Percentiles rank a stretch among this genome's conserved stretches.
phyloP scores from a whole-genome alignment of 768 basidiomycete genomes.

The Podaxis rugospora region DNA sequence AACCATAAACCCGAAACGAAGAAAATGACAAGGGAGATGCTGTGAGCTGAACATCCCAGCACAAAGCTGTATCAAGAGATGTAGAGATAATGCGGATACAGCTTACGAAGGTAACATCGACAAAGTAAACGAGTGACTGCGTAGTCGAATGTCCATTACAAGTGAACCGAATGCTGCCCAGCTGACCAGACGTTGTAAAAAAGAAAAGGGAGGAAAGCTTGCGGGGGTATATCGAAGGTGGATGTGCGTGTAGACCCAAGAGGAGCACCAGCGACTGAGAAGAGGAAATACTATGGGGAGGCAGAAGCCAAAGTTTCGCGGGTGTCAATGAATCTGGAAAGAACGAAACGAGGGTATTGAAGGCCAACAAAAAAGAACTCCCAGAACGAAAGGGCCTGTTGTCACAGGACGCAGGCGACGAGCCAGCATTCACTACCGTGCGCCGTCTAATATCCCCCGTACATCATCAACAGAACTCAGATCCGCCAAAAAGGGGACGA shows the following conservation, averaged over 20 bases:
- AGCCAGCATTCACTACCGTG: slow-evolving; percentile 40
- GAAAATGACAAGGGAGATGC: not conserved
- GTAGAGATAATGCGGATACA: slow-evolving; percentile 5
- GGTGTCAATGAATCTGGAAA: not conserved
- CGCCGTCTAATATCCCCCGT: slow-evolving; percentile 85
- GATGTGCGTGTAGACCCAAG: slow-evolving; percentile 5
- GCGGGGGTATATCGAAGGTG: slow-evolving; percentile 11
- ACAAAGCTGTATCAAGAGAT: not conserved
- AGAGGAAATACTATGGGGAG: not conserved
- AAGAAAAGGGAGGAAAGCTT: slow-evolving; percentile 3
- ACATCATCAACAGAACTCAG: slow-evolving; percentile 84
- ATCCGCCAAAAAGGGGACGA: slow-evolving; percentile 92
- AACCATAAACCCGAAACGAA: slow-evolving; percentile 8
- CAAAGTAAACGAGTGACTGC: slow-evolving; percentile 2
- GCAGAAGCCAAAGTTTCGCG: slow-evolving; percentile 3
- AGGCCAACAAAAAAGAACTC: not conserved
- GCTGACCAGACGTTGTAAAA: not conserved
- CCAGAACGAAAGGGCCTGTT: not conserved
- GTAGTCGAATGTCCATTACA: slow-evolving; percentile 5
- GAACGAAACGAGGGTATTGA: not conserved
- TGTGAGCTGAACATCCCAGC: not conserved
- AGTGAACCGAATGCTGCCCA: slow-evolving; percentile 1
- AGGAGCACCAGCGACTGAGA: slow-evolving; percentile 1
- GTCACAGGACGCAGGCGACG: not conserved
- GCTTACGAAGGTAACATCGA: not conserved